A percentile compares a stretch with the other conserved stretches of the same genome.
Evolutionary conservation across 495 filamentous ascomycete genomes (phyloP).

Genomic region (Hypoxylon trugodes): DNA sequence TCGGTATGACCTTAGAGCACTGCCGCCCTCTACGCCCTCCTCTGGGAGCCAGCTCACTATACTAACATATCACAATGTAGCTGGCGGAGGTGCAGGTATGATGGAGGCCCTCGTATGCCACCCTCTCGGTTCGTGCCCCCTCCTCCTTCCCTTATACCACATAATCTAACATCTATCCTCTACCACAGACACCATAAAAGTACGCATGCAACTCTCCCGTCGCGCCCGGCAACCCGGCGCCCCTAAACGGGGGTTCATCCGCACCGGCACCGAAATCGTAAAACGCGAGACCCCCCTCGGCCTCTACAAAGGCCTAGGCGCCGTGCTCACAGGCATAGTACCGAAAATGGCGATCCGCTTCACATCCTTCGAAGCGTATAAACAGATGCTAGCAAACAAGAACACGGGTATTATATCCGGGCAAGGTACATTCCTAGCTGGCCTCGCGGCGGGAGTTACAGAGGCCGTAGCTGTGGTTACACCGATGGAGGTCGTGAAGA

Average conservation of each 20-base stretch:
- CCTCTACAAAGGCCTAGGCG: constrained; percentile 96
- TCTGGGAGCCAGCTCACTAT: background rate
- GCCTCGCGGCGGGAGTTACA: constrained; percentile 90
- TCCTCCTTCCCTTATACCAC: background rate
- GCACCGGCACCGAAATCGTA: constrained; percentile 87
- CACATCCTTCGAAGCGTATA: constrained; percentile 96
- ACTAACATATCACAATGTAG: constrained; percentile 59
- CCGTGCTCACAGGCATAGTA: constrained; percentile 94
- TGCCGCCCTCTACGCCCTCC: background rate
- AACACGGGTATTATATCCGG: constrained; percentile 74
- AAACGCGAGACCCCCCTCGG: constrained; percentile 88
- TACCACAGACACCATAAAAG: constrained; percentile 87
- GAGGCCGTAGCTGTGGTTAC: constrained; percentile 96
- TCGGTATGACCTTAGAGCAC: constrained; percentile 67
- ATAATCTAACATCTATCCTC: constrained; percentile 6
- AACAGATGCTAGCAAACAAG: constrained; percentile 77
- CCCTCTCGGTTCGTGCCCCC: constrained; percentile 76
- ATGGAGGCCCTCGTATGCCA: constrained; percentile 99
- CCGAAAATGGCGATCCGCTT: constrained; percentile 99
- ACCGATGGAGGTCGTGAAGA: constrained; percentile 99
- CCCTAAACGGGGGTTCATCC: constrained; percentile 84
- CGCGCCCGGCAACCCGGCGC: constrained; percentile 83
- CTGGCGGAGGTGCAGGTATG: constrained; percentile 97
- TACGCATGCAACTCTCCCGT: constrained; percentile 97
- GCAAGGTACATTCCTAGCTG: constrained; percentile 85